Percentiles rank a stretch among this genome's conserved stretches.
Conservation (phyloP, 805 yeast species). For the Myxozyma kluyveri region DNA sequence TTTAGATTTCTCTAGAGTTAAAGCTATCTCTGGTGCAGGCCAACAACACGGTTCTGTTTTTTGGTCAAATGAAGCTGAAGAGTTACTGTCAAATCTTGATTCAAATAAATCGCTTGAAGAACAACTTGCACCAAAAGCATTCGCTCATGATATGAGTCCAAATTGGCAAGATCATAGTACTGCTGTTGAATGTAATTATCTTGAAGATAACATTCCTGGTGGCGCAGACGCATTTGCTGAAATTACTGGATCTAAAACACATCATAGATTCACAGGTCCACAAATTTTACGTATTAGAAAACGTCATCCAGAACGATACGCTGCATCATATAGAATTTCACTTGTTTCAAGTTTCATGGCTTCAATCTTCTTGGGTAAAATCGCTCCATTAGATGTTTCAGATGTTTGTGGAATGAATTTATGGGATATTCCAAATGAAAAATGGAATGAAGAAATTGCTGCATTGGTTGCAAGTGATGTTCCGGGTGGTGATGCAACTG, state of each 20-base stretch:
- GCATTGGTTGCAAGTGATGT: conserved; percentile 39
- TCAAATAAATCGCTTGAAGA: conserved; percentile 42
- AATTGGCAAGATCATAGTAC: conserved; percentile 97
- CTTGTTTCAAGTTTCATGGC: conserved; percentile 78
- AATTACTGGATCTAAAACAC: conserved; percentile 82
- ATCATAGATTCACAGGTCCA: conserved; percentile 87
- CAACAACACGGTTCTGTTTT: conserved; percentile 92
- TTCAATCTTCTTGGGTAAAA: conserved; percentile 61
- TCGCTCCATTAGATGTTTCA: conserved; percentile 68
- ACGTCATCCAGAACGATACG: conserved; percentile 51
- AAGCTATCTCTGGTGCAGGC: conserved; percentile 76
- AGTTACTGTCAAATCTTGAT: conserved; percentile 43
- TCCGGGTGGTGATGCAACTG: conserved; percentile 32
- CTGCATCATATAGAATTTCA: conserved; percentile 59
- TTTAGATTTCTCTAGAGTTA: conserved; percentile 60
- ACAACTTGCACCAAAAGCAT: conserved; percentile 50
- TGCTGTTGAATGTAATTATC: conserved; percentile 57
- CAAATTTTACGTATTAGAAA: conserved; percentile 74
- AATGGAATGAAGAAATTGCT: conserved; percentile 58
- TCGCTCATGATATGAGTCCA: conserved; percentile 67
- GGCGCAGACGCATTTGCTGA: conserved; percentile 59
- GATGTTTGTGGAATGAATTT: conserved; percentile 95
- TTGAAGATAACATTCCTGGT: conserved; percentile 56
- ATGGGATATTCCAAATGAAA: conserved; percentile 61
- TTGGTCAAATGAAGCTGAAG: conserved; percentile 57